These are phyloP conservation scores for Macrophomina tecta DNA, from an alignment of 2,329 filamentous ascomycete species.

Conservation along the genomic window DNA sequence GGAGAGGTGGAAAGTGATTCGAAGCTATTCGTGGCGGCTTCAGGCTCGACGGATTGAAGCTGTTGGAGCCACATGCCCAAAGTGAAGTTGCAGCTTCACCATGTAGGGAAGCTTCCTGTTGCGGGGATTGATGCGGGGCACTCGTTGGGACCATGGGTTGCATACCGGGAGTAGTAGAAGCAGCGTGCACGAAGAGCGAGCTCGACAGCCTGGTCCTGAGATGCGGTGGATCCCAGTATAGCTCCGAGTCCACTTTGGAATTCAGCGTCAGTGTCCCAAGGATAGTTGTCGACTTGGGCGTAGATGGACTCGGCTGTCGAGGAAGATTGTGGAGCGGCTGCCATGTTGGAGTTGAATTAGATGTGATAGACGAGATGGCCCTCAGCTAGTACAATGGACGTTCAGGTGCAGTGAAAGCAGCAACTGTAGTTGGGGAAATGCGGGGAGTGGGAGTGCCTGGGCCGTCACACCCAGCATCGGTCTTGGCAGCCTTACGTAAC, in stretches of 20 bases:
- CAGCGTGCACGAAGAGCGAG: slow-evolving; percentile 70
- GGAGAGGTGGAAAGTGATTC: neutral
- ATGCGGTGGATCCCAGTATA: slow-evolving; percentile 63
- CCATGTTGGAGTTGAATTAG: neutral
- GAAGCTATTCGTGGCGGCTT: neutral
- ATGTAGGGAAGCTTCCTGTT: neutral
- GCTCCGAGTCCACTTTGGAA: slow-evolving; percentile 72
- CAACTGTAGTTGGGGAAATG: neutral
- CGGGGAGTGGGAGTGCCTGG: slow-evolving; percentile 2
- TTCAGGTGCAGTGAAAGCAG: neutral
- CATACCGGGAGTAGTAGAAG: slow-evolving; percentile 67
- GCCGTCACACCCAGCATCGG: slow-evolving; percentile 13
- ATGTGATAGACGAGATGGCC: neutral
- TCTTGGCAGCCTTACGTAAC: slow-evolving; percentile 22
- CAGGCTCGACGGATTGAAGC: neutral
- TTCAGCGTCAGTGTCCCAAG: slow-evolving; percentile 70
- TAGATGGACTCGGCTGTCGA: slow-evolving; percentile 45
- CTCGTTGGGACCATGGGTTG: neutral
- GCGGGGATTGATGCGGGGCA: slow-evolving; percentile 20
- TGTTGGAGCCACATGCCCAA: neutral
- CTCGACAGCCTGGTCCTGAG: slow-evolving; percentile 59
- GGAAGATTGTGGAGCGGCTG: neutral
- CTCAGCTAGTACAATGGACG: neutral
- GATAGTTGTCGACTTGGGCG: slow-evolving; percentile 68
- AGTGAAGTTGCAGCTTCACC: neutral